A percentile compares a stretch with the other conserved stretches of the same genome.
Evolutionary conservation across 2,329 filamentous ascomycete species (phyloP).

Genomic region (Pseudogymnoascus destructans): DNA sequence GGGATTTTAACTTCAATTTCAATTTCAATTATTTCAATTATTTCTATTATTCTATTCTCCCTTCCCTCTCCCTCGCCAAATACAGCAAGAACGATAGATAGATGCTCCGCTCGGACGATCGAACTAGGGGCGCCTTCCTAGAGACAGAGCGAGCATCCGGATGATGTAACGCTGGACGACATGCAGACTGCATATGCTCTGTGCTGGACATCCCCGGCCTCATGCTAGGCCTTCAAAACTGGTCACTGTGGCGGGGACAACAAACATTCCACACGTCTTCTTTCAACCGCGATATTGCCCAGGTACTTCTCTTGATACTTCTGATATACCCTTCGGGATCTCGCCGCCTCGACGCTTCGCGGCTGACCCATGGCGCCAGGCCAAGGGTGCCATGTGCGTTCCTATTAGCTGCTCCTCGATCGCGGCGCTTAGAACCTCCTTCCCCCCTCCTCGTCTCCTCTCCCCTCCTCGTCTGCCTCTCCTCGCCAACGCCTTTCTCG

Average conservation of each 20-base stretch:
- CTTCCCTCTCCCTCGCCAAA: not conserved
- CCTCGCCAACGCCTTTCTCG: not conserved
- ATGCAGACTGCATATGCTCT: not conserved
- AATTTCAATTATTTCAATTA: not conserved
- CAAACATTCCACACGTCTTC: slow-evolving; percentile 4
- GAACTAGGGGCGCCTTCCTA: not conserved
- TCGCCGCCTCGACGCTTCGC: not conserved
- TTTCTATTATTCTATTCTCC: not conserved
- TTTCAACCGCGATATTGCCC: slow-evolving; percentile 1
- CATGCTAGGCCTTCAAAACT: not conserved
- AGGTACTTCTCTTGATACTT: not conserved
- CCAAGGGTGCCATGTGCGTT: slow-evolving; percentile 3
- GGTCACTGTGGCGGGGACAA: not conserved
- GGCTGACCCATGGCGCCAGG: slow-evolving; percentile 2
- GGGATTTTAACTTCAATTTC: not conserved
- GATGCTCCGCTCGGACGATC: not conserved
- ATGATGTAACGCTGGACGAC: not conserved
- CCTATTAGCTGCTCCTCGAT: not conserved
- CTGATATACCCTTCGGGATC: not conserved
- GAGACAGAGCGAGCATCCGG: not conserved
- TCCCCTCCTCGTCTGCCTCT: not conserved
- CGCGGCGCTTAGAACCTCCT: not conserved
- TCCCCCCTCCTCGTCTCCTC: too few species aligned
- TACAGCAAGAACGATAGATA: not conserved
- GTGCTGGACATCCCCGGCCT: not conserved